Base-by-base conservation (phyloP, 345 rosid species). In the Eucalyptus tenuipes region DNA sequence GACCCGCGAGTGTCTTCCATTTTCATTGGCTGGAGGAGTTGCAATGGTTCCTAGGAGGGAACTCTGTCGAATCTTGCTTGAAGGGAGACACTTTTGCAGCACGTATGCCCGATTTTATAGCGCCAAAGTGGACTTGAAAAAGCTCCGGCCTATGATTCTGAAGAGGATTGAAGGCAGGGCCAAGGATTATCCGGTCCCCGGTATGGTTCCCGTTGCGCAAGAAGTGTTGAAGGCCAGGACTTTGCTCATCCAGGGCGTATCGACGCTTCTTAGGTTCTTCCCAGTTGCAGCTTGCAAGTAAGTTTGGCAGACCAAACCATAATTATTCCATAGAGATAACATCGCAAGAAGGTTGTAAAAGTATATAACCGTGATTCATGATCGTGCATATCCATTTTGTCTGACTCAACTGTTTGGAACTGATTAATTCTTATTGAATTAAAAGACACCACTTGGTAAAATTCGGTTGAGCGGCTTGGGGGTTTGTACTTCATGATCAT, bases 201-300 rank as follows among this genome's bases (percentile, higher is more conserved):
- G 87, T 53, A 92, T 93, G 95, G 91, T 95, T 89, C 98, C 98
- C 4, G 93, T 97, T 20, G 99, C 99, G 13, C 64, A 91, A 84
- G 96, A 95, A 82, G 95, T 97, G 49, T 95, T 97, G 61, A 71
- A 86, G 53, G 94, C 95, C 45, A 93, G 98, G 92, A 66, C 85
- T 88, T 40, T 91, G 53, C 95, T 98, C 71, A 84, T 91, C 85
- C 94, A 89, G 88, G 96, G 96, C 7, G 93, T 98, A 57, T 92
- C 97, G 6, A 88, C 89, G 6, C 98, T 97, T 68, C 93, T 95
- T 61, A 93, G 93, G 91, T 55, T 89, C 31, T 82, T 96, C 86
- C 97, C 97, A 8, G 91, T 95, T 48, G 85, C 93, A 64, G 92
- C 96, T 15, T 98, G 99, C 97, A 97, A 95, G 99, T 96, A 89